These are phyloP conservation scores for Crithidia mellificae DNA, from an alignment of 208 protist species.

Conservation along the genomic window DNA sequence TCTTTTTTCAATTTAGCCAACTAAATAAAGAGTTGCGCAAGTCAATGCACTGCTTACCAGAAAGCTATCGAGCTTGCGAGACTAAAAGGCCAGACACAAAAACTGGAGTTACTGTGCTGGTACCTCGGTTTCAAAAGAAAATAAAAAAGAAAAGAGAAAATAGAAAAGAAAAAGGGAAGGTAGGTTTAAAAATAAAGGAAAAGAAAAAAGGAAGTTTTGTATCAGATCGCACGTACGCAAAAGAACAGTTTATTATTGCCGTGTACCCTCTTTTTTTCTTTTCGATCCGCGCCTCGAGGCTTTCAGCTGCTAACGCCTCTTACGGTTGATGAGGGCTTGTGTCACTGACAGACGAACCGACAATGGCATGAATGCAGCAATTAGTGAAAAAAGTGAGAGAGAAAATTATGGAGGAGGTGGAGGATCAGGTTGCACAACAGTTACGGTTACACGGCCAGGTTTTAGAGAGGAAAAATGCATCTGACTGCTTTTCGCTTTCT, in stretches of 20 bases:
- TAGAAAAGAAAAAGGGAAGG: background rate
- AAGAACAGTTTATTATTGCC: no score
- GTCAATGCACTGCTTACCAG: slow-evolving; percentile 10
- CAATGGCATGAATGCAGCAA: no score
- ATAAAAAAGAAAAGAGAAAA: slow-evolving; percentile 10
- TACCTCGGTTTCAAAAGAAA: no score
- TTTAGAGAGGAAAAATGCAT: no score
- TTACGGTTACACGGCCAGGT: background rate
- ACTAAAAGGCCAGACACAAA: background rate
- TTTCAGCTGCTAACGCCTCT: no score
- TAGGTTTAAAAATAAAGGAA: background rate
- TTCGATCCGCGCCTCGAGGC: no score
- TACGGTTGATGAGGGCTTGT: no score
- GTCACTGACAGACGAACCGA: no score
- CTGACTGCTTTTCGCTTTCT: no score
- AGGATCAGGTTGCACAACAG: background rate
- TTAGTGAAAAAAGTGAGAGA: background rate
- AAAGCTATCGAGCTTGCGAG: slow-evolving; percentile 3
- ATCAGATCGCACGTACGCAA: background rate
- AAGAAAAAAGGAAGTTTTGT: background rate
- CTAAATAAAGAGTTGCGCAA: background rate
- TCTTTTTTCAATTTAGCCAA: background rate
- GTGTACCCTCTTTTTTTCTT: no score
- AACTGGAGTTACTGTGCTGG: no score
- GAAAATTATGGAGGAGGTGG: background rate